These are phyloP conservation scores for Bretschneidera sinensis DNA, from an alignment of 345 rosid genomes.

Conservation along the genomic window DNA sequence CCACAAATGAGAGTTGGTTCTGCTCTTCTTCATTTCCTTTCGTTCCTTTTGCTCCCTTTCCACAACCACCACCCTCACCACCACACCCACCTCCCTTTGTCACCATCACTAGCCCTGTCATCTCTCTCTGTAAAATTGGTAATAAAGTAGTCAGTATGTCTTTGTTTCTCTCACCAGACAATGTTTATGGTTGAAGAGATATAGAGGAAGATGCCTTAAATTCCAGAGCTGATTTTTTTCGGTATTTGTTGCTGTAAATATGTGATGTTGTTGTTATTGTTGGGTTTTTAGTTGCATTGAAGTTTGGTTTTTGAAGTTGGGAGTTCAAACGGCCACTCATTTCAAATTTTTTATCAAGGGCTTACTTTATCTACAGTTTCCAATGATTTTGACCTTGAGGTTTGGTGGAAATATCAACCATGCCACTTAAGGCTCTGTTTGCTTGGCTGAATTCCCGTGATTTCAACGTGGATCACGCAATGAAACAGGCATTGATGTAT, in stretches of 20 bases:
- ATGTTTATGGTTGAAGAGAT: neutral
- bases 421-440: slow-evolving; percentile 18
- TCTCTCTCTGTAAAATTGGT: slow-evolving; percentile 15
- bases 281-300: slow-evolving; percentile 29
- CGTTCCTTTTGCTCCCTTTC: slow-evolving; percentile 24
- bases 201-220: neutral
- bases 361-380: slow-evolving; percentile 28
- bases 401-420: slow-evolving; percentile 12
- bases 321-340: slow-evolving; percentile 68
- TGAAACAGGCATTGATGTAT: too few species aligned
- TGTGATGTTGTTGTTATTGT: slow-evolving; percentile 14
- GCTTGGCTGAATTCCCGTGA: neutral
- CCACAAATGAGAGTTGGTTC: slow-evolving; percentile 64
- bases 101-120: slow-evolving; percentile 93
- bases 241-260: slow-evolving; percentile 14
- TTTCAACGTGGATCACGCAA: neutral
- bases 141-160: neutral
- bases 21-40: slow-evolving; percentile 47
- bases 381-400: neutral
- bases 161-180: neutral
- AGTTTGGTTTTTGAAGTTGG: slow-evolving; percentile 33
- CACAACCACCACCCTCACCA: slow-evolving; percentile 37
- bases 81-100: slow-evolving; percentile 70
- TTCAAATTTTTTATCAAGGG: slow-evolving; percentile 44
- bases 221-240: slow-evolving; percentile 1